These are phyloP conservation scores for Breviolum minutum DNA, from an alignment of 73 alveolate species.

Conservation along the genomic window DNA sequence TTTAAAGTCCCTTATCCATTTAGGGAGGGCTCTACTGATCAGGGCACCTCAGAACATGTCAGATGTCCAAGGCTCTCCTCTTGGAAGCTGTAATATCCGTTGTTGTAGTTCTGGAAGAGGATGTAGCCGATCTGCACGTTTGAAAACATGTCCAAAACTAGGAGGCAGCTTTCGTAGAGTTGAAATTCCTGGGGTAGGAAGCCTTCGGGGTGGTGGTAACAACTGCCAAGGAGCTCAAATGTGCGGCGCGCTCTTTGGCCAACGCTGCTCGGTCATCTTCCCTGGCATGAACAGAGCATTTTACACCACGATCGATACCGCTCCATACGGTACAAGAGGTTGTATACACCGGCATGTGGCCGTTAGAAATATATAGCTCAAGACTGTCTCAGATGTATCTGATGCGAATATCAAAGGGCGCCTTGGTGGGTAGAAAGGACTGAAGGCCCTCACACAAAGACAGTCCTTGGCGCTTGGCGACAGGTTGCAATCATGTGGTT, in stretches of 20 bases:
- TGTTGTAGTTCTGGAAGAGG: conserved; percentile 22
- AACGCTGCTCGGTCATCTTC: conserved; percentile 55
- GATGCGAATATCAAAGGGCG: background rate
- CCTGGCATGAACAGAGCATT: background rate
- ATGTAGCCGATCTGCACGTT: background rate
- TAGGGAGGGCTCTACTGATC: background rate
- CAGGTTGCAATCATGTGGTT: background rate
- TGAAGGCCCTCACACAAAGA: conserved; percentile 86
- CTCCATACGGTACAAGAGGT: too few relatives aligned
- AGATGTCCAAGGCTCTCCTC: background rate
- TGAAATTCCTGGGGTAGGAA: too few relatives aligned
- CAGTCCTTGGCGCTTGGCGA: conserved; percentile 19
- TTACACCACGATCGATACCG: too few relatives aligned
- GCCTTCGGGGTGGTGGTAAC: background rate
- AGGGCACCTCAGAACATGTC: background rate
- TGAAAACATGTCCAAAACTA: too few relatives aligned
- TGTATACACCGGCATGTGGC: too few relatives aligned
- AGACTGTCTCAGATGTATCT: background rate
- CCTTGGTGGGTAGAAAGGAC: conserved; percentile 92
- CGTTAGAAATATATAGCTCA: background rate
- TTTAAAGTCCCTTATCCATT: too few relatives aligned
- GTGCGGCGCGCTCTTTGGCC: conserved; percentile 78
- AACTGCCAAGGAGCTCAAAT: conserved; percentile 3
- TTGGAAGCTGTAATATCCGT: conserved; percentile 74
- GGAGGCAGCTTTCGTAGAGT: background rate